These are phyloP conservation scores for Camellia oleifera DNA, from an alignment of 179 eudicot species.

Conservation along the genomic window DNA sequence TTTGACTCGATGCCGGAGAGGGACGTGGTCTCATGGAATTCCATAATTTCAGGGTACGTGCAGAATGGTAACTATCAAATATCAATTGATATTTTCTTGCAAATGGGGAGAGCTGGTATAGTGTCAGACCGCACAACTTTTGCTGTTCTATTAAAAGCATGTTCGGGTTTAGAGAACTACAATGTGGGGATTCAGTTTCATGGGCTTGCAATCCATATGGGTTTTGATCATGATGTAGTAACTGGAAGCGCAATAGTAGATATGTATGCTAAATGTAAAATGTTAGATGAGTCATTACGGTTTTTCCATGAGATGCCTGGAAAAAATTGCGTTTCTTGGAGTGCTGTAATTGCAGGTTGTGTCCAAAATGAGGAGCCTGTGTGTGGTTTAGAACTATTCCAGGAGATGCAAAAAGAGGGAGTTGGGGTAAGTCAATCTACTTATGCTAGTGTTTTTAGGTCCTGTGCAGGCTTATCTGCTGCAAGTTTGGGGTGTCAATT, in stretches of 20 bases:
- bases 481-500: conserved; percentile 62
- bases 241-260: conserved; percentile 76
- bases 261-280: conserved; percentile 87
- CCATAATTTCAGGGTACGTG: conserved; percentile 63
- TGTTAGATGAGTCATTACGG: conserved; percentile 46
- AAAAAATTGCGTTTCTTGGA: conserved; percentile 92
- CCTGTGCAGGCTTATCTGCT: conserved; percentile 72
- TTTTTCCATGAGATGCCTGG: conserved; percentile 63
- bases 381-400: conserved; percentile 59
- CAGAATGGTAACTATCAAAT: conserved; percentile 44
- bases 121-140: conserved; percentile 59
- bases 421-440: conserved; percentile 78
- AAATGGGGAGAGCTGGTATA: conserved; percentile 42
- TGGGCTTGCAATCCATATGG: conserved; percentile 61
- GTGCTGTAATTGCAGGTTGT: conserved; percentile 79
- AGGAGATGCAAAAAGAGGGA: conserved; percentile 76
- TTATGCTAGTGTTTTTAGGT: conserved; percentile 81
- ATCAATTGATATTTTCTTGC: conserved; percentile 43
- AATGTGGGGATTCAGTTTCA: conserved; percentile 63
- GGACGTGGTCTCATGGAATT: conserved; percentile 73
- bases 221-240: conserved; percentile 70
- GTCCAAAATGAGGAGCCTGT: conserved; percentile 59
- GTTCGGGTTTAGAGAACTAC: conserved; percentile 53
- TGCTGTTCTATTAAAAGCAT: conserved; percentile 66
- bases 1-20: conserved; percentile 53